phyloP scores from a whole-genome alignment of 1,139 yeast genomes.

The Debaryomyces sp. region DNA sequence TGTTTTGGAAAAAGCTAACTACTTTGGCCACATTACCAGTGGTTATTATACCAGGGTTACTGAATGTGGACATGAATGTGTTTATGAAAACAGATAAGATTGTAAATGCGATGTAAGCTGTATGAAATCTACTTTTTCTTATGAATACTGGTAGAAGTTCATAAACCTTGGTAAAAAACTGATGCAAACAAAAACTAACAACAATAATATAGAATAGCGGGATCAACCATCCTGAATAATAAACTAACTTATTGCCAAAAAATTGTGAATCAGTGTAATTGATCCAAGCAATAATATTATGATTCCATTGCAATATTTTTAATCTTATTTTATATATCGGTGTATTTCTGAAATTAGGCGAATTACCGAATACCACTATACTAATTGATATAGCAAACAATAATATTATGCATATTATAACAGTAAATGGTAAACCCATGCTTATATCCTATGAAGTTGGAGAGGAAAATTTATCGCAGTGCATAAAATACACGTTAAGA shows the following conservation, averaged over 20 bases:
- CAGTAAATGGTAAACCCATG: constrained; percentile 4
- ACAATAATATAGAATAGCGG: constrained; percentile 53
- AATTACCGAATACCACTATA: constrained; percentile 52
- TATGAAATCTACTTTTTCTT: constrained; percentile 14
- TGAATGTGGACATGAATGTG: constrained; percentile 45
- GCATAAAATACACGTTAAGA: constrained; percentile 1
- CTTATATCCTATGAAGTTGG: background rate
- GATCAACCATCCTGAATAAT: constrained; percentile 40
- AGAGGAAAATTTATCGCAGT: background rate
- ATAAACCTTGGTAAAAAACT: constrained; percentile 48
- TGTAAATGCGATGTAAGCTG: constrained; percentile 27
- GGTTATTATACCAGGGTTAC: constrained; percentile 56
- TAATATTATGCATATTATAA: constrained; percentile 2
- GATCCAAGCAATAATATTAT: constrained; percentile 13
- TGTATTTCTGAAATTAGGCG: constrained; percentile 49
- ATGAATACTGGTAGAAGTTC: constrained; percentile 24
- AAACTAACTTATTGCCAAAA: constrained; percentile 21
- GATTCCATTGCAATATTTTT: constrained; percentile 12
- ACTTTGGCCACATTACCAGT: constrained; percentile 21
- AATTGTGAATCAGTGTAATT: constrained; percentile 18
- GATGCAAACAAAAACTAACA: constrained; percentile 46
- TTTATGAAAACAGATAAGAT: constrained; percentile 39
- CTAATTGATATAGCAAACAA: constrained; percentile 13
- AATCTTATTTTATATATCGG: constrained; percentile 26
- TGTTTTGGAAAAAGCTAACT: constrained; percentile 36